These are phyloP conservation scores for Pseudogymnoascus sp. DNA, from an alignment of 2,329 filamentous ascomycete genomes.

Conservation along the genomic window DNA sequence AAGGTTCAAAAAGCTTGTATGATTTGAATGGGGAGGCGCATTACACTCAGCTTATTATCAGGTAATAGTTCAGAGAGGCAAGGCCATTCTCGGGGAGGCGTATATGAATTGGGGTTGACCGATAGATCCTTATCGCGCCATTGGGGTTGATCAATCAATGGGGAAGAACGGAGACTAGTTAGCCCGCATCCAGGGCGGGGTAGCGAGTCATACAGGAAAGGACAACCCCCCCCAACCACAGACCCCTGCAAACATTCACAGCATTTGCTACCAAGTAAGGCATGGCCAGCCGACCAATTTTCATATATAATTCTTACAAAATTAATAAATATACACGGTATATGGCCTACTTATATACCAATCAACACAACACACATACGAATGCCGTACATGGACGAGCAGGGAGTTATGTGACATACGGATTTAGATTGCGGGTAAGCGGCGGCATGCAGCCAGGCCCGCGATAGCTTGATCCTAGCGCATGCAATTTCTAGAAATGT, in stretches of 20 bases:
- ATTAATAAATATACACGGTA: neutral
- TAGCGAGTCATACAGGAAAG: neutral
- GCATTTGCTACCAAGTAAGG: neutral
- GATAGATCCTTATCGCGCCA: neutral
- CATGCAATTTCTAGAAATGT: constrained; percentile 1
- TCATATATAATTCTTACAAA: neutral
- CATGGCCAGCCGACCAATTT: neutral
- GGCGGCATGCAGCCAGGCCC: constrained; percentile 2
- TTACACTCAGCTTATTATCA: neutral
- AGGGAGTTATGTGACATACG: neutral
- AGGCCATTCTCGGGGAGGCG: neutral
- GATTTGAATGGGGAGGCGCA: neutral
- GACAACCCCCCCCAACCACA: neutral
- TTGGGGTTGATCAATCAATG: neutral
- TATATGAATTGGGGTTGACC: neutral
- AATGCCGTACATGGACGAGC: neutral
- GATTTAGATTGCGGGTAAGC: neutral
- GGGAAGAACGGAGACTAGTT: constrained; percentile 1
- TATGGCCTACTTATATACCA: neutral
- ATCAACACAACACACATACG: neutral
- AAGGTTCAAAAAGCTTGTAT: neutral
- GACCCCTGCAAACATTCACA: neutral
- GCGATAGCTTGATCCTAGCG: constrained; percentile 3
- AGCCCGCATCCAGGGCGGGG: neutral
- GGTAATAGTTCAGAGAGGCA: neutral